A percentile compares a stretch with the other conserved stretches of the same genome.
Conservation (phyloP, 257 asterid species). For the Jacaranda mimosifolia region DNA sequence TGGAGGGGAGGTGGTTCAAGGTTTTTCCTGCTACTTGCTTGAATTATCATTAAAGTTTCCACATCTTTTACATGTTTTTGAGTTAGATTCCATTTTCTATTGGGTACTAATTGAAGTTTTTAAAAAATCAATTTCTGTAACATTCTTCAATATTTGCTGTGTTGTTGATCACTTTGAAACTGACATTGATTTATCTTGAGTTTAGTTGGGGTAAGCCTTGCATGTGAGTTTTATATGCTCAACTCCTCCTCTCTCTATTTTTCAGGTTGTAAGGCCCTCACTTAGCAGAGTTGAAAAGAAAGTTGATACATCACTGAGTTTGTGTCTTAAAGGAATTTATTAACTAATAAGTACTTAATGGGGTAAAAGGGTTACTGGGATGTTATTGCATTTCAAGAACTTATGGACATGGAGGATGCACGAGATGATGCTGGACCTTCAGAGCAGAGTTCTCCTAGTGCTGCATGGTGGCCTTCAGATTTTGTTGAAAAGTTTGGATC, state of each 20-base stretch:
- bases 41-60: background rate
- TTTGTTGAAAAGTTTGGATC: constrained; percentile 78
- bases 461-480: constrained; percentile 80
- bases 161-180: constrained; percentile 4
- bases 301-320: constrained; percentile 34
- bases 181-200: background rate
- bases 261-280: constrained; percentile 60
- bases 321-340: constrained; percentile 34
- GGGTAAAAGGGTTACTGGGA: constrained; percentile 47
- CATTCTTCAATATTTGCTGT: background rate
- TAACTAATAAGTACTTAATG: constrained; percentile 38
- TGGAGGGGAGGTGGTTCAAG: background rate
- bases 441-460: constrained; percentile 67
- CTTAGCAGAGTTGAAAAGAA: constrained; percentile 33
- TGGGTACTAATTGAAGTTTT: background rate
- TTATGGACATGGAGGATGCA: constrained; percentile 65
- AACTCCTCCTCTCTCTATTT: constrained; percentile 18
- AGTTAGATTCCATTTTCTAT: background rate
- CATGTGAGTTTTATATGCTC: constrained; percentile 2
- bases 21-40: background rate
- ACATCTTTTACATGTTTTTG: background rate
- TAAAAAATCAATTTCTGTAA: background rate
- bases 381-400: constrained; percentile 50
- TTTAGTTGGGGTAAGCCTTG: background rate
- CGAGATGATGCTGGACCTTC: constrained; percentile 64